Evolutionary conservation across 2,329 filamentous ascomycete genomes (phyloP).

Genomic region (Rhynchosporium graminicola): DNA sequence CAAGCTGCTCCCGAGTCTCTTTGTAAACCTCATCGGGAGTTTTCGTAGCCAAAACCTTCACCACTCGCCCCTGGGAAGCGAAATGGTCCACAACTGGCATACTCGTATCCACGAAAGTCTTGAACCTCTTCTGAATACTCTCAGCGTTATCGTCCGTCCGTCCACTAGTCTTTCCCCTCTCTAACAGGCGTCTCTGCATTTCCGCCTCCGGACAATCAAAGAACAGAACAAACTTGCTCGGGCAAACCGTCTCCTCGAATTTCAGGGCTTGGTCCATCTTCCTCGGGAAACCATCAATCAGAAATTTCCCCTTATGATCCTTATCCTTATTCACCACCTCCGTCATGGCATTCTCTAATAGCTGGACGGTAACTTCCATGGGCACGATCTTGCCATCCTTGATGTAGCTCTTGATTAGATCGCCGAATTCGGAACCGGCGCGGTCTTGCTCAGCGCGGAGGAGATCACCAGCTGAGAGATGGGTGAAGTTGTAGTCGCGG

Average conservation of each 20-base stretch:
- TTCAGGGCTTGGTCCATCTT: constrained; percentile 96
- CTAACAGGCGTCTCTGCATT: constrained; percentile 80
- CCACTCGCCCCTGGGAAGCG: constrained; percentile 72
- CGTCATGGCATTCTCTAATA: constrained; percentile 92
- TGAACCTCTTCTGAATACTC: constrained; percentile 95
- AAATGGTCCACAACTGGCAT: constrained; percentile 96
- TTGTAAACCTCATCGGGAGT: constrained; percentile 62
- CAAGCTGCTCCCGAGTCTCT: constrained; percentile 53
- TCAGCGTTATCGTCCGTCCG: constrained; percentile 92
- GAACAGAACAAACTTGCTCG: constrained; percentile 84
- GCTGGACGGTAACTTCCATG: constrained; percentile 95
- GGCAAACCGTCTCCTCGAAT: constrained; percentile 88
- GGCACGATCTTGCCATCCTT: constrained; percentile 93
- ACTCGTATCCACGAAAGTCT: constrained; percentile 89
- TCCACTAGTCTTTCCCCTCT: constrained; percentile 91
- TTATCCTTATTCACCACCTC: constrained; percentile 58
- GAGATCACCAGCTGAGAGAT: constrained; percentile 91
- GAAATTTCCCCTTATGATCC: constrained; percentile 66
- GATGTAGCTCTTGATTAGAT: constrained; percentile 92
- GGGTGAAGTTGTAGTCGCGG: constrained; percentile 83
- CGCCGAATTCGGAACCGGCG: constrained; percentile 82
- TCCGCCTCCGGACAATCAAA: constrained; percentile 89
- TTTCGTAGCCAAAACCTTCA: constrained; percentile 75
- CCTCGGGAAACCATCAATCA: constrained; percentile 82
- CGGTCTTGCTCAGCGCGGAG: constrained; percentile 92